Evolutionary conservation across 306 rosid species (phyloP).

Genomic region (Castanea sativa): DNA sequence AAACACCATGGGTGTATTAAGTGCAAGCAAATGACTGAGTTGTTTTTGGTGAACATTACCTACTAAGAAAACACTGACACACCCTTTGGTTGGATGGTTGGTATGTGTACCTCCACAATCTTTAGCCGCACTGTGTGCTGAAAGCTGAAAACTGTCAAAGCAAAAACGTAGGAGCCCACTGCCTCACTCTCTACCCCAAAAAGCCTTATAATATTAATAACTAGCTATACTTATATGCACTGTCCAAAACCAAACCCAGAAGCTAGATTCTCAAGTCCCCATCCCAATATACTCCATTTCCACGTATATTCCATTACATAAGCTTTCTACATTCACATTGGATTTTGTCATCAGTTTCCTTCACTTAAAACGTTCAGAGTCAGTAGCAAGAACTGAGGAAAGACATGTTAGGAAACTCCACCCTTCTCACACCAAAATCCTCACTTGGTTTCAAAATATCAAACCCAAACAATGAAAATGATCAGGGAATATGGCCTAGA

Average conservation of each 20-base stretch:
- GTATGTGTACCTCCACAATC: not conserved
- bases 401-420: not conserved
- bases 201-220: too few relatives aligned
- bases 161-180: not conserved
- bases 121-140: not conserved
- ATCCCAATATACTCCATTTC: too few relatives aligned
- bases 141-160: not conserved
- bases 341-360: not conserved
- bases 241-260: too few relatives aligned
- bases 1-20: too few relatives aligned
- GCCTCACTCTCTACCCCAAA: not conserved
- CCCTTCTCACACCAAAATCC: not conserved
- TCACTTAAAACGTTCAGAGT: not conserved
- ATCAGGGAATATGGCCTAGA: not conserved
- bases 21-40: not conserved
- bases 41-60: not conserved
- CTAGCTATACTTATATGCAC: too few relatives aligned
- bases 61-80: not conserved
- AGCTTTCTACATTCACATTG: not conserved
- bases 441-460: not conserved
- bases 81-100: not conserved
- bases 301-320: not conserved
- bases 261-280: too few relatives aligned
- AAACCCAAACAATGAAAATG: not conserved
- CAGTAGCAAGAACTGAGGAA: not conserved